Conservation (phyloP, 78 protist genomes). For the Corallochytrium limacisporum region DNA sequence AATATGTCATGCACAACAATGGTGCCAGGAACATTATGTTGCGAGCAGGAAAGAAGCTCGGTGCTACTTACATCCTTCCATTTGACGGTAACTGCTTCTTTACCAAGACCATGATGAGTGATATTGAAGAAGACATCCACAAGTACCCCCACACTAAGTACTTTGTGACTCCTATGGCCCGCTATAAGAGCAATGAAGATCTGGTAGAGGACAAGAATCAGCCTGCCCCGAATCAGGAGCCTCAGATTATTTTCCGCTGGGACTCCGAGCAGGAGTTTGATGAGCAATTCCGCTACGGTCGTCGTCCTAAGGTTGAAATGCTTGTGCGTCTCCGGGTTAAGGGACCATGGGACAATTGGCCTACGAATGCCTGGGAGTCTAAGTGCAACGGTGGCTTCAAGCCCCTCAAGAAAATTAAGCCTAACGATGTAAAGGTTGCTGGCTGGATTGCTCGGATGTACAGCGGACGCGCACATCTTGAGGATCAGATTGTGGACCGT, state of each 20-base stretch:
- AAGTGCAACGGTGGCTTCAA: no score
- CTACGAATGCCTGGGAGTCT: not conserved
- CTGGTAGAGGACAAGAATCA: not conserved
- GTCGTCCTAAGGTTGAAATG: constrained; percentile 17
- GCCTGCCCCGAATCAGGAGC: constrained; percentile 7
- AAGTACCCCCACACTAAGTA: not conserved
- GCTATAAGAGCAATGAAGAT: not conserved
- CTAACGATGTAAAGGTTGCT: not conserved
- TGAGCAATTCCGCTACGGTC: constrained; percentile 7
- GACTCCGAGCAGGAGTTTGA: constrained; percentile 3
- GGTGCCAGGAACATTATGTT: constrained; percentile 17
- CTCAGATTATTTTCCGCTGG: constrained; percentile 7
- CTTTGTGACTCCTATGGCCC: constrained; percentile 4
- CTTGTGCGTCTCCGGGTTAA: constrained; percentile 3
- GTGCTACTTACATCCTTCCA: constrained; percentile 8
- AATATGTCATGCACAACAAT: constrained; percentile 21
- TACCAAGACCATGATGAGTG: not conserved
- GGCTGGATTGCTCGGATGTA: constrained; percentile 19
- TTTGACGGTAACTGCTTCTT: constrained; percentile 19
- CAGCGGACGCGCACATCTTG: not conserved
- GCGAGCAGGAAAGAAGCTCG: not conserved
- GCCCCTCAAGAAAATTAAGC: not conserved
- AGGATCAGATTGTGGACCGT: not conserved
- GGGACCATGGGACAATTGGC: constrained; percentile 29
- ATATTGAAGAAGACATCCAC: not conserved